These are phyloP conservation scores for Pterocarpus santalinus DNA, from an alignment of 306 rosid genomes.

Conservation along the genomic window DNA sequence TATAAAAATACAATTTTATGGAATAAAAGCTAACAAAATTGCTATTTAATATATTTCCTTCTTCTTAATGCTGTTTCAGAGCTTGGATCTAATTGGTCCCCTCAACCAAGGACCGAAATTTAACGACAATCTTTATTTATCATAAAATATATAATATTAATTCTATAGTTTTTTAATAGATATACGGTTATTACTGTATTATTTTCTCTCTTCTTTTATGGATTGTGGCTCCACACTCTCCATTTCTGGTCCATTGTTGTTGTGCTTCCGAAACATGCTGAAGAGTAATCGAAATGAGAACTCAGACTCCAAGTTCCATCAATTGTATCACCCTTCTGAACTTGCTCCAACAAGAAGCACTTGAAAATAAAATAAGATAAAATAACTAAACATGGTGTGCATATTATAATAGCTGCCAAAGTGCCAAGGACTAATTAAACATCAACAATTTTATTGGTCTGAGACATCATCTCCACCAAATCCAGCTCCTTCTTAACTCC, in stretches of 20 bases:
- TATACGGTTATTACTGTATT: background rate
- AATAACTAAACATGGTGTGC: background rate
- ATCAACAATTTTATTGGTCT: conserved; percentile 41
- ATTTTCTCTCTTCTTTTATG: background rate
- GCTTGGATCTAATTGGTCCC: too few species aligned
- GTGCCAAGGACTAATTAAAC: background rate
- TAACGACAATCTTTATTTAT: conserved; percentile 2
- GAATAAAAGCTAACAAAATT: too few species aligned
- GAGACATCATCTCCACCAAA: conserved; percentile 82
- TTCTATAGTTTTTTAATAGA: background rate
- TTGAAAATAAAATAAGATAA: background rate
- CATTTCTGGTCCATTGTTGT: conserved; percentile 26
- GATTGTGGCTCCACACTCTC: conserved; percentile 1
- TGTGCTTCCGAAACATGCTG: background rate
- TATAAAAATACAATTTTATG: background rate
- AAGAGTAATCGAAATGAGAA: conserved; percentile 18
- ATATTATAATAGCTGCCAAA: conserved; percentile 6
- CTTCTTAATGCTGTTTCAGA: too few species aligned
- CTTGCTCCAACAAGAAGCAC: background rate
- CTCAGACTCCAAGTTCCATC: conserved; percentile 23
- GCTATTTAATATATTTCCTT: too few species aligned
- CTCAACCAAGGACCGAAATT: too few species aligned
- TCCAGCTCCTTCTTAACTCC: conserved; percentile 72
- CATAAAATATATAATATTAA: background rate
- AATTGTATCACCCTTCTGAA: conserved; percentile 6